Evolutionary conservation across 176 grass and related monocot genomes (phyloP), one percentile per base, ranked within the genome.

Genomic region (Dactylis glomerata): DNA sequence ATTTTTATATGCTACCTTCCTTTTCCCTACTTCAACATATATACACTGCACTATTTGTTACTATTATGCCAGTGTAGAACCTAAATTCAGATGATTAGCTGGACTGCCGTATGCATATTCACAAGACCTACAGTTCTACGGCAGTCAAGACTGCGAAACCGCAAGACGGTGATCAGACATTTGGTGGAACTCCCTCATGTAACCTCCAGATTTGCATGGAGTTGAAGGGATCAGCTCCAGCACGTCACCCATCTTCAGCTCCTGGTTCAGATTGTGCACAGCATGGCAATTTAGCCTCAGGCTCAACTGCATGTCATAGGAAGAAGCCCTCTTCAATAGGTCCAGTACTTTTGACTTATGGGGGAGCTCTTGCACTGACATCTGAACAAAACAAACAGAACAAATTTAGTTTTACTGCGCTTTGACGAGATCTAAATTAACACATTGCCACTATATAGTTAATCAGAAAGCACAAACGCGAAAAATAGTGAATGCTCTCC

Each of bases 241-340:
- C 23, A 94, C 87, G 78, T 87, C 87, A 16, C 89, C 89, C 84
- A 91, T 95, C 37, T 84, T 87, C 41, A 95, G 61, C 70, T 88
- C 80, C 51, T 75, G 82, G 37, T 83, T 88, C 19, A 78, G 73
- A 79, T 90, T 78, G 62, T 79, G 67, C 69, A 88, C 76, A 4
- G 68, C 70, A 46, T 84, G 82, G 40, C 76, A 56, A 80, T 95
- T 95, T 44, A 86, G 20, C 76, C 85, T 86, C 28, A 87, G 56
- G 46, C 65, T 86, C 49, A 90, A 47, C 8, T 81, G 90, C 22
- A 73, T 68, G 22, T 63, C 40, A 9, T 62, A 75, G 46, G 71
- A 68, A 33, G 61, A 89, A 24, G 66, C 36, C 78, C 85, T 87
- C 31, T 87, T 87, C 79, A 94, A 10, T 15, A 92, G 77, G 69